These are phyloP conservation scores for Pseudomassariella vexata DNA, from an alignment of 2,329 filamentous ascomycete species.

Conservation along the genomic window DNA sequence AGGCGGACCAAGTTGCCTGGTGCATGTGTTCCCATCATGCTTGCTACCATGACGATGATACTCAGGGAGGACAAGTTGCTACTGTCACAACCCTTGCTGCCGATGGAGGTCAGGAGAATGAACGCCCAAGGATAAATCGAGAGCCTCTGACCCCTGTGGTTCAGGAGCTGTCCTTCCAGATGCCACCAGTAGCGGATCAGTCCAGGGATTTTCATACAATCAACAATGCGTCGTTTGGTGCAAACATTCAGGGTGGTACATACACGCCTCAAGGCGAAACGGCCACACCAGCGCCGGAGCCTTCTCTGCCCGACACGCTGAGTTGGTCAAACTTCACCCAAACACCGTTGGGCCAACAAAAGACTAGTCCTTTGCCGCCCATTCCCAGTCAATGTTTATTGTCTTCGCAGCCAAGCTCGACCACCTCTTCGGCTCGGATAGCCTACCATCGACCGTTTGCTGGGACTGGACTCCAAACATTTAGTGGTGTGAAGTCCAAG, in stretches of 20 bases:
- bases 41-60: conserved; percentile 54
- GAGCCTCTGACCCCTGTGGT: conserved; percentile 46
- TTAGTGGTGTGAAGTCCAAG: conserved; percentile 34
- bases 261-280: conserved; percentile 17
- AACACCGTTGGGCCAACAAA: conserved; percentile 28
- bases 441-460: conserved; percentile 50
- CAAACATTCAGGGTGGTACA: conserved; percentile 22
- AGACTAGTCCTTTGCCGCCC: conserved; percentile 31
- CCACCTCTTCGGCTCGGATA: conserved; percentile 42
- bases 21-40: conserved; percentile 61
- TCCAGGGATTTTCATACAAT: conserved; percentile 36
- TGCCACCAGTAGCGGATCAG: conserved; percentile 28
- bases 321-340: conserved; percentile 41
- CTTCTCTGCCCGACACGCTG: conserved; percentile 50
- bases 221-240: conserved; percentile 28
- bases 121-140: conserved; percentile 39
- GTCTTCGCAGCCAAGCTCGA: conserved; percentile 47
- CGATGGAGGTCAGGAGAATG: conserved; percentile 43
- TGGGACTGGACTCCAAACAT: conserved; percentile 49
- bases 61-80: conserved; percentile 21
- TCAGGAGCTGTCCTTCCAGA: conserved; percentile 36
- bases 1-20: conserved; percentile 38
- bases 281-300: conserved; percentile 24
- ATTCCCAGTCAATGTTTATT: conserved; percentile 45
- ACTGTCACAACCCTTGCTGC: conserved; percentile 16